Percentiles rank a stretch among this genome's conserved stretches.
Conservation (phyloP, 2,329 filamentous ascomycete genomes). For the Colletotrichum euphorbiae region DNA sequence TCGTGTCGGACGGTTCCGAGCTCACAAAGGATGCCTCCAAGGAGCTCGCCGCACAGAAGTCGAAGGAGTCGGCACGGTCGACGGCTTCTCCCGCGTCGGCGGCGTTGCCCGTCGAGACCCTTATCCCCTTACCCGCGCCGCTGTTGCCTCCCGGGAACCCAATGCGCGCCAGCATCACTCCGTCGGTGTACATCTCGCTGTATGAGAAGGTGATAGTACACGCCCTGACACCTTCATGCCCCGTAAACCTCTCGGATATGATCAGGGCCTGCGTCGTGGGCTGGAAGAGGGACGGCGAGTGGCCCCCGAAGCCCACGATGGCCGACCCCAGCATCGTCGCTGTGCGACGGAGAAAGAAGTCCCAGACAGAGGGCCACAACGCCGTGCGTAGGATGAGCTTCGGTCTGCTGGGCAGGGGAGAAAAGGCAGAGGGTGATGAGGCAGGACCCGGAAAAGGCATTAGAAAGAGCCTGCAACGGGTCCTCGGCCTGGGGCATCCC, state of each 20-base stretch:
- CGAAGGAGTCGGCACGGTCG: slow-evolving; percentile 50
- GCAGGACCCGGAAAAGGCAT: slow-evolving; percentile 53
- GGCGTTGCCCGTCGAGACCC: slow-evolving; percentile 65
- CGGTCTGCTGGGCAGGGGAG: slow-evolving; percentile 56
- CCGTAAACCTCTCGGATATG: slow-evolving; percentile 88
- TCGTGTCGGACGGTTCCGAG: slow-evolving; percentile 58
- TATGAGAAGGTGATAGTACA: slow-evolving; percentile 91
- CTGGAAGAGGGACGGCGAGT: slow-evolving; percentile 94
- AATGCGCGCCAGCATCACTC: slow-evolving; percentile 81
- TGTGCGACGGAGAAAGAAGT: slow-evolving; percentile 55
- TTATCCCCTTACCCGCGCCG: slow-evolving; percentile 79
- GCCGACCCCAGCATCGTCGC: slow-evolving; percentile 56
- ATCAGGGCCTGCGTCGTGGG: slow-evolving; percentile 84
- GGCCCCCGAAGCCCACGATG: slow-evolving; percentile 76
- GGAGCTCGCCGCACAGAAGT: slow-evolving; percentile 48
- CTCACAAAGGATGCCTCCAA: slow-evolving; percentile 52
- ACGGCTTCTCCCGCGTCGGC: slow-evolving; percentile 40
- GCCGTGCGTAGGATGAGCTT: slow-evolving; percentile 59
- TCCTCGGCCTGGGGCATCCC: slow-evolving; percentile 54
- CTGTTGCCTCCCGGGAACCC: slow-evolving; percentile 79
- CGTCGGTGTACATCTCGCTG: slow-evolving; percentile 80
- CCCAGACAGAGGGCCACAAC: slow-evolving; percentile 41
- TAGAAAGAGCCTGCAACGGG: slow-evolving; percentile 59
- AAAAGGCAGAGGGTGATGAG: slow-evolving; percentile 49
- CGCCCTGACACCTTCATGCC: slow-evolving; percentile 83